These are phyloP conservation scores for Forsythia viridissima DNA, from an alignment of 257 asterid genomes.

Conservation along the genomic window DNA sequence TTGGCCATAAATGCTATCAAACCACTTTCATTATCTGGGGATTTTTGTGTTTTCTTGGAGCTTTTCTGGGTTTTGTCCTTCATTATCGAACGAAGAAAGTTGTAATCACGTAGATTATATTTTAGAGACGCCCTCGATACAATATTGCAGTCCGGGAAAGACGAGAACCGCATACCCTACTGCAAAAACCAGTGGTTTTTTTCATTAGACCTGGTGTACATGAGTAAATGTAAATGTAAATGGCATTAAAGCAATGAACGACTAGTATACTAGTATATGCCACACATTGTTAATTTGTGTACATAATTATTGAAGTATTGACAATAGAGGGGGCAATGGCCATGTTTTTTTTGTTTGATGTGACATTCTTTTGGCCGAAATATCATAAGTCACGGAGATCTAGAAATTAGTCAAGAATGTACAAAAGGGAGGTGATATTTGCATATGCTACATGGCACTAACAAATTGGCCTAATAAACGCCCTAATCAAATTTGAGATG, in stretches of 20 bases:
- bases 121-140: not conserved
- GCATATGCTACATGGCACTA: not conserved
- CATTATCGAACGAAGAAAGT: slow-evolving; percentile 46
- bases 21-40: slow-evolving; percentile 63
- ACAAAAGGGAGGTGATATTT: not conserved
- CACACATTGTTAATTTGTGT: not conserved
- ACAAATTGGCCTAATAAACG: not conserved
- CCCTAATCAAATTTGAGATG: not conserved
- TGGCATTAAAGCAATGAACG: not conserved
- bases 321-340: not conserved
- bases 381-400: not conserved
- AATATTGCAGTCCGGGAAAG: not conserved
- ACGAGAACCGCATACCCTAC: not conserved
- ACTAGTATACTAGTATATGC: not conserved
- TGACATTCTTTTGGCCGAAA: not conserved
- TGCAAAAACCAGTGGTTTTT: not conserved
- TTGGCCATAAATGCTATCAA: slow-evolving; percentile 56
- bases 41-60: slow-evolving; percentile 53
- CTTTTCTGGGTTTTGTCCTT: slow-evolving; percentile 45
- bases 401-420: slow-evolving; percentile 2
- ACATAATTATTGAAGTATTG: not conserved
- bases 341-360: not conserved
- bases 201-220: not conserved
- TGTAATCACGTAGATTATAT: slow-evolving; percentile 18
- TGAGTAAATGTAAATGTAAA: not conserved